phyloP scores from a whole-genome alignment of 805 yeast species.

The Candida caryicola region DNA sequence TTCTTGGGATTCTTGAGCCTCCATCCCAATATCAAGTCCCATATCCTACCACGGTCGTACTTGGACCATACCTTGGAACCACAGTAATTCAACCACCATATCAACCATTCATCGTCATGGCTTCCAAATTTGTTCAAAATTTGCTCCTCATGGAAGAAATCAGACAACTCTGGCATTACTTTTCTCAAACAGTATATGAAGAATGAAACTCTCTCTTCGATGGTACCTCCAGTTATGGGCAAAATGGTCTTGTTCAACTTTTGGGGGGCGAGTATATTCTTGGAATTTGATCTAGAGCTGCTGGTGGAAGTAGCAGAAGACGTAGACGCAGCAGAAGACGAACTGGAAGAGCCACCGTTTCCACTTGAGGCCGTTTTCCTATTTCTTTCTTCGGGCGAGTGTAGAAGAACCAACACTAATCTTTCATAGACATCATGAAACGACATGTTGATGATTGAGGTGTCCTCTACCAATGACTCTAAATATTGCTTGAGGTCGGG shows the following conservation, averaged over 20 bases:
- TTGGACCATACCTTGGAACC: conserved; percentile 84
- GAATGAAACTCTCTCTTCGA: conserved; percentile 64
- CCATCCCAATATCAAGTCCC: conserved; percentile 88
- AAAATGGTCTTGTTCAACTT: conserved; percentile 36
- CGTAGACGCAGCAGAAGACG: conserved; percentile 1
- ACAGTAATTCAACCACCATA: conserved; percentile 93
- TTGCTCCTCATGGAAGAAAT: conserved; percentile 77
- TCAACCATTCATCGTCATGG: conserved; percentile 81
- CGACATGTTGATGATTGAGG: conserved; percentile 37
- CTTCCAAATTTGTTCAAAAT: conserved; percentile 53
- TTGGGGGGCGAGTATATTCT: conserved; percentile 7
- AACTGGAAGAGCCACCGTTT: conserved; percentile 2
- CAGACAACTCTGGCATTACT: conserved; percentile 71
- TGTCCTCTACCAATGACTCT: conserved; percentile 25
- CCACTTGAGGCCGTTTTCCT: conserved; percentile 3
- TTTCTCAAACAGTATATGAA: conserved; percentile 63
- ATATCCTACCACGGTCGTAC: conserved; percentile 77
- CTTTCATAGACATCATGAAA: conserved; percentile 75
- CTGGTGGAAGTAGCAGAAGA: too few species aligned
- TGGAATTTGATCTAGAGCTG: too few species aligned
- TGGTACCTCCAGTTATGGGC: conserved; percentile 59
- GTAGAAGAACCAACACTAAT: conserved; percentile 68
- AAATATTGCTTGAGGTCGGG: conserved; percentile 23
- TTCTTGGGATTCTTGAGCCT: conserved; percentile 39
- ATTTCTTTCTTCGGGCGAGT: conserved; percentile 55